Evolutionary conservation across 495 filamentous ascomycete genomes (phyloP).

Genomic region (Aspergillus ostianus): DNA sequence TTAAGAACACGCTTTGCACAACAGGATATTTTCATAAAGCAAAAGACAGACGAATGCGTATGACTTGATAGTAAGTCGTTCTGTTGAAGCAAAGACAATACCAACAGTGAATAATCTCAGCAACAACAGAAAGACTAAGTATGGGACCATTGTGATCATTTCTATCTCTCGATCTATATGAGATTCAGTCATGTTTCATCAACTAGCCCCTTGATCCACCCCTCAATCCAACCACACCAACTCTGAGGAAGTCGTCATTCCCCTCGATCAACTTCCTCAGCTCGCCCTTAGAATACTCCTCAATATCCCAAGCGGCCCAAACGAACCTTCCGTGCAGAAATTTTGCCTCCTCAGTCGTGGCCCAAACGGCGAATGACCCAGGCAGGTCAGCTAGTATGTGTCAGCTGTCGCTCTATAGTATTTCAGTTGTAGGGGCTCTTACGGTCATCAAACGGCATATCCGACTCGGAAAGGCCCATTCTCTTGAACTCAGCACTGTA

Average conservation of each 20-base stretch:
- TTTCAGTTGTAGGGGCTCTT: too few species aligned
- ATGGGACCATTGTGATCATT: too few species aligned
- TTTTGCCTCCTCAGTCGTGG: background rate
- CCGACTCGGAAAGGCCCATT: background rate
- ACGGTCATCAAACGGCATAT: background rate
- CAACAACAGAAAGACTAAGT: too few species aligned
- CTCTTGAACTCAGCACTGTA: background rate
- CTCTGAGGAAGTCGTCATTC: background rate
- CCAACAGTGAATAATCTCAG: too few species aligned
- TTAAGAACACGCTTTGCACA: too few species aligned
- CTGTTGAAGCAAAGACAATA: too few species aligned
- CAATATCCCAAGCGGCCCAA: constrained; percentile 3
- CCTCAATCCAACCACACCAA: background rate
- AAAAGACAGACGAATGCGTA: too few species aligned
- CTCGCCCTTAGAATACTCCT: background rate
- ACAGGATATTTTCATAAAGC: too few species aligned
- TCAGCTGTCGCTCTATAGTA: too few species aligned
- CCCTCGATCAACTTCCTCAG: background rate
- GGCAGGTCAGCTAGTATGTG: background rate
- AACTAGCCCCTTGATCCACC: background rate
- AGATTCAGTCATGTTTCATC: too few species aligned
- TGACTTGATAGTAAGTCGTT: too few species aligned
- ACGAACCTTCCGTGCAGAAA: constrained; percentile 6
- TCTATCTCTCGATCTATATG: too few species aligned
- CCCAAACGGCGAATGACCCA: constrained; percentile 2